phyloP scores from a whole-genome alignment of 164 flowering plant species.

The Aristolochia fimbriata region DNA sequence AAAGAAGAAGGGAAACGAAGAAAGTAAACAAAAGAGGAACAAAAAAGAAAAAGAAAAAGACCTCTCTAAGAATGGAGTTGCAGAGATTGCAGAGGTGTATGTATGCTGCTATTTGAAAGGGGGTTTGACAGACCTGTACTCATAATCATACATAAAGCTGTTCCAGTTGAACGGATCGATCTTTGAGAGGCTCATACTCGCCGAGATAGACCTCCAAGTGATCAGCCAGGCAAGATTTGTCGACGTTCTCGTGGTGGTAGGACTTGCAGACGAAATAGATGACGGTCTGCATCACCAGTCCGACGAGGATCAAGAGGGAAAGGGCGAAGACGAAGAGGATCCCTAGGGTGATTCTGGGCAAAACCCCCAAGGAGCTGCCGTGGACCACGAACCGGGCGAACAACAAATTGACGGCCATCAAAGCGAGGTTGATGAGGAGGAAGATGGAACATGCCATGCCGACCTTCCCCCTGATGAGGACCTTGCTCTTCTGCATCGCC shows the following conservation, averaged over 20 bases:
- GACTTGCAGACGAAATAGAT: conserved; percentile 53
- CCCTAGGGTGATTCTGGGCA: conserved; percentile 12
- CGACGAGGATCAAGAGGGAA: conserved; percentile 18
- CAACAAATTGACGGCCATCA: conserved; percentile 2
- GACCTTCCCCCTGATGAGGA: conserved; percentile 42
- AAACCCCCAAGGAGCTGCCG: conserved; percentile 2
- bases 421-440: conserved; percentile 9
- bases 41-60: no score
- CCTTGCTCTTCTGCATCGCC: conserved; percentile 54
- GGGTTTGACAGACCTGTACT: background rate
- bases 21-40: no score
- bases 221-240: conserved; percentile 38
- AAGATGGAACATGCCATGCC: conserved; percentile 17
- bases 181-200: conserved; percentile 41
- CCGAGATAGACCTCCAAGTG: conserved; percentile 49
- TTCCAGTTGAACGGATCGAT: conserved; percentile 39
- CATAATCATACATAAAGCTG: conserved; percentile 19
- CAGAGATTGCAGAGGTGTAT: no score
- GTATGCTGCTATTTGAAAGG: no score
- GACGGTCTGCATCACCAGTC: conserved; percentile 31
- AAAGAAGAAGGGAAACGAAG: no score
- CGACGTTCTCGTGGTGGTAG: conserved; percentile 49
- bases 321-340: conserved; percentile 17
- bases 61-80: no score
- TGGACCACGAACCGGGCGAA: conserved; percentile 28